phyloP scores from a whole-genome alignment of 345 rosid species.

The Erodium maritimum region DNA sequence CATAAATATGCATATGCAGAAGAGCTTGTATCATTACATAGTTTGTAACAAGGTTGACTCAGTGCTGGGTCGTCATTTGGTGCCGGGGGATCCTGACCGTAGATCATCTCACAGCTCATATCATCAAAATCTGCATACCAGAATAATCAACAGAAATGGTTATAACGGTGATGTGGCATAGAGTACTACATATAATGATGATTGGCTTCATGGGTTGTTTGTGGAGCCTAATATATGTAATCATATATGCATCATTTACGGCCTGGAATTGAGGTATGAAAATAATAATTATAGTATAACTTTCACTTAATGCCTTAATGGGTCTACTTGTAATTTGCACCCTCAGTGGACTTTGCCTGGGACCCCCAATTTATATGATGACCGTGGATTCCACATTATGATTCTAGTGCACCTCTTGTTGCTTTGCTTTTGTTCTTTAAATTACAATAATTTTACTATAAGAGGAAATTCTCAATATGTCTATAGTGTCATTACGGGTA shows the following conservation, averaged over 20 bases:
- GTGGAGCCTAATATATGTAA: background rate
- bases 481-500: background rate
- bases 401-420: background rate
- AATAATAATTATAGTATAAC: background rate
- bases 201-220: background rate
- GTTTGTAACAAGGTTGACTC: slow-evolving; percentile 70
- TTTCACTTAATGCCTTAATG: background rate
- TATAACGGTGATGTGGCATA: no score
- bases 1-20: background rate
- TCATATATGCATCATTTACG: background rate
- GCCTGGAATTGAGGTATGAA: background rate
- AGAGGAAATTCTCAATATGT: background rate
- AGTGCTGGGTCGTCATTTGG: slow-evolving; percentile 63
- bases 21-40: slow-evolving; percentile 37
- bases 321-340: background rate
- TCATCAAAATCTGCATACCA: slow-evolving; percentile 72
- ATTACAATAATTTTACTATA: background rate
- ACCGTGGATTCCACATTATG: background rate
- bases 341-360: background rate
- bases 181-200: background rate
- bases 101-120: slow-evolving; percentile 90
- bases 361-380: background rate
- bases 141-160: no score
- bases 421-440: background rate
- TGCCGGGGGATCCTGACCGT: slow-evolving; percentile 73